Percentiles rank a stretch among this genome's conserved stretches.
Conservation (phyloP, 345 rosid species). For the Bruguiera sexangula region DNA sequence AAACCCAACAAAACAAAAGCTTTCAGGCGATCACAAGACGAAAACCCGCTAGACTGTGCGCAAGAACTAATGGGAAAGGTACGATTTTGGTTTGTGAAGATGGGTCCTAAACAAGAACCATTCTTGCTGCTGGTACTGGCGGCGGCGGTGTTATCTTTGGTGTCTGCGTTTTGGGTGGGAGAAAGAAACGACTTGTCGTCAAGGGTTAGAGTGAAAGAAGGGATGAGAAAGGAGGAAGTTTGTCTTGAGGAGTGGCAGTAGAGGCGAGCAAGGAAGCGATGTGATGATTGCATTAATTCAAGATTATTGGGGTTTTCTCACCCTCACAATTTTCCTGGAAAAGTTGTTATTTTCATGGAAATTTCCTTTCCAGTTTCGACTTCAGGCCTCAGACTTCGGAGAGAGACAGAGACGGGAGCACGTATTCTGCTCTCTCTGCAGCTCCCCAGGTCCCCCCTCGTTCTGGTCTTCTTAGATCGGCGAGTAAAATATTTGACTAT, state of each 20-base stretch:
- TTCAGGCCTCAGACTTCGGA: background rate
- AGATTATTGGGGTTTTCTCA: background rate
- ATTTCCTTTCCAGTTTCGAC: background rate
- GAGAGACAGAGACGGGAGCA: background rate
- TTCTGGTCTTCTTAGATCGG: too few species aligned
- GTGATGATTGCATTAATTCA: conserved; percentile 43
- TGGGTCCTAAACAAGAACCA: conserved; percentile 9
- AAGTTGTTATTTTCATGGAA: background rate
- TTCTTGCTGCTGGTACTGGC: conserved; percentile 2
- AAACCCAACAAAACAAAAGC: conserved; percentile 34
- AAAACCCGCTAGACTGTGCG: conserved; percentile 27
- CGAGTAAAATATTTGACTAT: too few species aligned
- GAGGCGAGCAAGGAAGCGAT: conserved; percentile 49
- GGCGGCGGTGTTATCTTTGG: background rate
- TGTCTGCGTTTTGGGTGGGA: background rate
- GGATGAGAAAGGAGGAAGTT: conserved; percentile 14
- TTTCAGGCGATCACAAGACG: conserved; percentile 17
- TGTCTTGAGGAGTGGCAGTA: conserved; percentile 38
- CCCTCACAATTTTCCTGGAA: background rate
- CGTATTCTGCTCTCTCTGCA: too few species aligned
- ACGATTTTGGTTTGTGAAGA: conserved; percentile 23
- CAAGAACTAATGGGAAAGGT: conserved; percentile 20
- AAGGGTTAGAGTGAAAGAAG: conserved; percentile 7
- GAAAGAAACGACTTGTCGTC: background rate
- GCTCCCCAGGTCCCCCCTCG: too few species aligned